These are phyloP conservation scores for Epichloe glyceriae DNA, from an alignment of 2,329 filamentous ascomycete species.

Conservation along the genomic window DNA sequence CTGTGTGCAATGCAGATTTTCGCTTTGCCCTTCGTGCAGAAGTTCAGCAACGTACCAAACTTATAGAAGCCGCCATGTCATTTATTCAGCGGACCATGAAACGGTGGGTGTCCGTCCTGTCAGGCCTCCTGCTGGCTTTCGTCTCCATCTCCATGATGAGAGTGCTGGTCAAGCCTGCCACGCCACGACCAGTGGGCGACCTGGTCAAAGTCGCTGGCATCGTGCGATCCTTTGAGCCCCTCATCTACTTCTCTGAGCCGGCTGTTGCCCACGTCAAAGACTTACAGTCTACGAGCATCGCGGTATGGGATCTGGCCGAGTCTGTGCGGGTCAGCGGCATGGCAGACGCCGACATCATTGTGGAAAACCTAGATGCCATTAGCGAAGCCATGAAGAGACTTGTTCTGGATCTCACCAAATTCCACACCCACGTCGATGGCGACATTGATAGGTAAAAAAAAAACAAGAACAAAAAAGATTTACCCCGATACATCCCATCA, in stretches of 20 bases:
- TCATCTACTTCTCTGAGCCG: constrained; percentile 90
- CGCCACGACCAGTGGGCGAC: constrained; percentile 37
- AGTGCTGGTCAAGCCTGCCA: constrained; percentile 56
- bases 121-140: constrained; percentile 47
- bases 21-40: constrained; percentile 79
- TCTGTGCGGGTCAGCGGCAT: constrained; percentile 81
- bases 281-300: constrained; percentile 79
- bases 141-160: constrained; percentile 53
- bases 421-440: constrained; percentile 86
- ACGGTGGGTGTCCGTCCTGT: constrained; percentile 55
- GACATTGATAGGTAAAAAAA: constrained; percentile 65
- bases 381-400: constrained; percentile 77
- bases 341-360: constrained; percentile 78
- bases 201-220: constrained; percentile 83
- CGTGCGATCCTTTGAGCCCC: constrained; percentile 81
- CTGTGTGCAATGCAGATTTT: constrained; percentile 47
- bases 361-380: constrained; percentile 70
- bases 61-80: constrained; percentile 60
- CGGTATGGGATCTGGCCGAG: constrained; percentile 90
- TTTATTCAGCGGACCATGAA: constrained; percentile 53
- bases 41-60: constrained; percentile 75
- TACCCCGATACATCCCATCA: too few relatives aligned
- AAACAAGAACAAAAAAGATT: not conserved
- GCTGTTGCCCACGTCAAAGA: constrained; percentile 77
- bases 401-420: constrained; percentile 74